Evolutionary conservation across 148 eudicot genomes (phyloP).

Genomic region (Arctostaphylos glauca): DNA sequence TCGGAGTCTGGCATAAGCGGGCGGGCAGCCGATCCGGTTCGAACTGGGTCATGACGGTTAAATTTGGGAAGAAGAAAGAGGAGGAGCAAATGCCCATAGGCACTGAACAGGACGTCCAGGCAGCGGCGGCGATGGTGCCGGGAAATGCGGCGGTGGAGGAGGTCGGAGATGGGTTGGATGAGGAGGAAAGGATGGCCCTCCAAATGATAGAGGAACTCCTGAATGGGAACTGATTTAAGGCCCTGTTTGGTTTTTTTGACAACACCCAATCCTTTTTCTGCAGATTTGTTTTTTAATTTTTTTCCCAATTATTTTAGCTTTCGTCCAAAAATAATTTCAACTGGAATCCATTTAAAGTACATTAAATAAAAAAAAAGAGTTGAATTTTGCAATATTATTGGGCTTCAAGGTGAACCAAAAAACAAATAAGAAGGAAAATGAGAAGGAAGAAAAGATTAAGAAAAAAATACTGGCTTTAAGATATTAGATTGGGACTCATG

Average conservation of each 20-base stretch:
- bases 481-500: no score
- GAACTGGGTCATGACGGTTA: slow-evolving; percentile 42
- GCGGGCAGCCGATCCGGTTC: slow-evolving; percentile 22
- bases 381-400: no score
- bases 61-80: slow-evolving; percentile 28
- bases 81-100: background rate
- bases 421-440: no score
- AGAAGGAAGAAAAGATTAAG: no score
- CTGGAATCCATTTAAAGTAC: no score
- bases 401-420: no score
- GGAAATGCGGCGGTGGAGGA: background rate
- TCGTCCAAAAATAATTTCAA: no score
- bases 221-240: slow-evolving; percentile 25
- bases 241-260: background rate
- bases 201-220: slow-evolving; percentile 70
- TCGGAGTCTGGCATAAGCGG: slow-evolving; percentile 38
- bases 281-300: background rate
- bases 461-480: no score
- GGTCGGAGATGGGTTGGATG: slow-evolving; percentile 29
- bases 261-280: no score
- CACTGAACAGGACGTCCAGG: background rate
- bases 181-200: slow-evolving; percentile 54
- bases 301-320: no score
- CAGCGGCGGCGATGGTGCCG: background rate
- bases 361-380: no score